These are phyloP conservation scores for Spinacia oleracea DNA, from an alignment of 179 eudicot species.

Conservation along the genomic window DNA sequence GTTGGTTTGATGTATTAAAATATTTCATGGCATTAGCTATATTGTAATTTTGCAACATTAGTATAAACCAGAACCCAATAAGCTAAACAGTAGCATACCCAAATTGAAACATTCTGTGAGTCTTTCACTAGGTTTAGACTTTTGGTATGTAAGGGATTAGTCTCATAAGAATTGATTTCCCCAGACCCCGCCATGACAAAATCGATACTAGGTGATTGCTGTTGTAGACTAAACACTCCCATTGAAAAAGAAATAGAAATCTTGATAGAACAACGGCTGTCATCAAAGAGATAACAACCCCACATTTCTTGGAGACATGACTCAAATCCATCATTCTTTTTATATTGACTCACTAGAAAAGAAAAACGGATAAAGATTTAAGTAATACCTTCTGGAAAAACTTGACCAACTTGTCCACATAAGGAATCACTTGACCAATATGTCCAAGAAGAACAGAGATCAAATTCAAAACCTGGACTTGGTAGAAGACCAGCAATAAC, in stretches of 20 bases:
- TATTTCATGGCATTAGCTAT: not conserved
- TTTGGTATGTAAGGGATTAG: not conserved
- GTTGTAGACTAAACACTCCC: not conserved
- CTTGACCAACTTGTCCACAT: slow-evolving; percentile 70
- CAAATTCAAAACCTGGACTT: slow-evolving; percentile 94
- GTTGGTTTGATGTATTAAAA: not conserved
- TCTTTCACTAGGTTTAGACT: not conserved
- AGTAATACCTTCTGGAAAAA: slow-evolving; percentile 82
- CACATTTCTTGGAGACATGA: not conserved
- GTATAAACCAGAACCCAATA: not conserved
- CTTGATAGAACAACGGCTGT: not conserved
- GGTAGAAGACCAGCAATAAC: slow-evolving; percentile 29
- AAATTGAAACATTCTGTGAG: not conserved
- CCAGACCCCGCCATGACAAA: not conserved
- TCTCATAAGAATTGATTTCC: not conserved
- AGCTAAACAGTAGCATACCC: no score
- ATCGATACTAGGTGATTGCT: not conserved
- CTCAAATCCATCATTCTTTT: not conserved
- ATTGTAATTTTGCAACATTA: not conserved
- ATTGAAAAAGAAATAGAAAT: not conserved
- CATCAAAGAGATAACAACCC: not conserved
- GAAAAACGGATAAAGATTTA: not conserved
- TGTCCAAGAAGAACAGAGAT: slow-evolving; percentile 81
- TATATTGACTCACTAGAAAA: not conserved
- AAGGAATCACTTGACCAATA: slow-evolving; percentile 68